phyloP scores from a whole-genome alignment of 202 grass and related monocot genomes.

The Carex arenaria region DNA sequence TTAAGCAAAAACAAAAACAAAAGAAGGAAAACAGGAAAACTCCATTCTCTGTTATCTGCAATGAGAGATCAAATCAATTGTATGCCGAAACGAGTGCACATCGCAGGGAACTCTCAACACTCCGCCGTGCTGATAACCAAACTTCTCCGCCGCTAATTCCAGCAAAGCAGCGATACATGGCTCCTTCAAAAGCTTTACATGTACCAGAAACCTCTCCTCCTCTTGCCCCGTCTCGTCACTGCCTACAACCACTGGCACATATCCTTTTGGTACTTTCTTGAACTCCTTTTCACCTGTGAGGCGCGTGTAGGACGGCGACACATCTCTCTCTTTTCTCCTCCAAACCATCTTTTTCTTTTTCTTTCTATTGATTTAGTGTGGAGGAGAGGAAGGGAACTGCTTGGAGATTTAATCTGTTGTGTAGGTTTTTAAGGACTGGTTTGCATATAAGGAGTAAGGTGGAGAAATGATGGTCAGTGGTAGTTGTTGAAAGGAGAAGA shows the following conservation, averaged over 20 bases:
- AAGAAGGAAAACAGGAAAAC: neutral
- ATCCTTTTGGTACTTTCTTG: constrained; percentile 24
- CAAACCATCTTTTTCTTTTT: neutral
- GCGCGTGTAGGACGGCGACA: neutral
- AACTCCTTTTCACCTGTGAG: neutral
- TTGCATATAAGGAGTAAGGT: neutral
- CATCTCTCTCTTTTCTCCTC: neutral
- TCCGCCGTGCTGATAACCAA: constrained; percentile 29
- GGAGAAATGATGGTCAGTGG: neutral
- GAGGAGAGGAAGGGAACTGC: neutral
- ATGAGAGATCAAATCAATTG: constrained; percentile 2
- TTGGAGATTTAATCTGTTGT: neutral
- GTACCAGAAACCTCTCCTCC: constrained; percentile 29
- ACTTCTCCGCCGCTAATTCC: constrained; percentile 25
- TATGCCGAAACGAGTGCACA: neutral
- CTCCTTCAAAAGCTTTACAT: constrained; percentile 19
- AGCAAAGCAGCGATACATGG: constrained; percentile 30
- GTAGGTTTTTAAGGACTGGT: neutral
- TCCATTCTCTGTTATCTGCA: neutral
- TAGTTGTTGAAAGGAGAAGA: neutral
- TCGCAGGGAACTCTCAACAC: constrained; percentile 36
- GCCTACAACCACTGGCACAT: constrained; percentile 18
- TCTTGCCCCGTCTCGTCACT: neutral
- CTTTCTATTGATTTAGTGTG: neutral
- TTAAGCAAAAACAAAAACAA: neutral